These are phyloP conservation scores for Gynochthodes officinalis DNA, from an alignment of 257 asterid genomes.

Conservation along the genomic window DNA sequence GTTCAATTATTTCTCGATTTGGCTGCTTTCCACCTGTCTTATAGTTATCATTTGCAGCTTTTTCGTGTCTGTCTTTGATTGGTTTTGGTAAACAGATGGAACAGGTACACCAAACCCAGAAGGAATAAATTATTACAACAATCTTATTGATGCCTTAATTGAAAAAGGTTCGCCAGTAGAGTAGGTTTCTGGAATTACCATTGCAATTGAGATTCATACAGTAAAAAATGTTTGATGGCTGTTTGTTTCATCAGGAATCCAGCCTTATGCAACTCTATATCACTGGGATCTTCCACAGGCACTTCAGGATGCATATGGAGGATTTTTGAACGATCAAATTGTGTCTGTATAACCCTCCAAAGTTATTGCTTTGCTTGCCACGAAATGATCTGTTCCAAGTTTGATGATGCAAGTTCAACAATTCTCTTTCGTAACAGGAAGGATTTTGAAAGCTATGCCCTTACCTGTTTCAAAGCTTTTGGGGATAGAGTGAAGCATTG, in stretches of 20 bases:
- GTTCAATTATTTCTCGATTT: not conserved
- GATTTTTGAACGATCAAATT: conserved; percentile 52
- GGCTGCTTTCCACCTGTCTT: conserved; percentile 4
- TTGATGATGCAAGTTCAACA: not conserved
- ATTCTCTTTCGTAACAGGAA: conserved; percentile 36
- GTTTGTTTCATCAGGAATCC: conserved; percentile 49
- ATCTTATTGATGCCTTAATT: conserved; percentile 59
- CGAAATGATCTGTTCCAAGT: too few species aligned
- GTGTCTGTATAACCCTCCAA: conserved; percentile 39
- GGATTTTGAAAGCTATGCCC: conserved; percentile 67
- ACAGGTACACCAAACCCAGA: conserved; percentile 67
- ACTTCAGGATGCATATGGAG: conserved; percentile 68
- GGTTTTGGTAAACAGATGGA: conserved; percentile 50
- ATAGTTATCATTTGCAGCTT: not conserved
- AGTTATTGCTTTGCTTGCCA: not conserved
- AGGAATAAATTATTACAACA: conserved; percentile 76
- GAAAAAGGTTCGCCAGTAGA: conserved; percentile 48
- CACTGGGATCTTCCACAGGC: conserved; percentile 90
- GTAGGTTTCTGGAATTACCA: not conserved
- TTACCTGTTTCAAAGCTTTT: conserved; percentile 65
- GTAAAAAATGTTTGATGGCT: not conserved
- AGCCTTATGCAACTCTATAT: conserved; percentile 71
- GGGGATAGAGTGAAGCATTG: conserved; percentile 82
- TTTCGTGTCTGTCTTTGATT: not conserved
- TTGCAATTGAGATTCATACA: not conserved